Evolutionary conservation across 768 basidiomycete species (phyloP), one percentile per base, ranked within the genome.

Genomic region (Cystobasidium ongulense): DNA sequence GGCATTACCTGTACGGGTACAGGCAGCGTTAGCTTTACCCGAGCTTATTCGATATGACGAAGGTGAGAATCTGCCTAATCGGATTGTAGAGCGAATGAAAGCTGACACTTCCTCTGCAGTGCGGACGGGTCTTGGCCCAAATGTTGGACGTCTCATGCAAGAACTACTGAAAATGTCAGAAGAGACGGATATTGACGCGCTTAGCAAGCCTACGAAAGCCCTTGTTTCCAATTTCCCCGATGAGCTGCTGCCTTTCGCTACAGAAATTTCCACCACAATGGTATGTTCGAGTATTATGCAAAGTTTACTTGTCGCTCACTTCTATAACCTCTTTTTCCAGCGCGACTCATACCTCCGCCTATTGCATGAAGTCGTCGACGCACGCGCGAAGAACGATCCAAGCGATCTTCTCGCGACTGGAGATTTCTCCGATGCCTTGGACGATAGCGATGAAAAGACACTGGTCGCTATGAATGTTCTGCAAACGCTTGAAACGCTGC

Each of bases 141-240:
- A 88, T 78, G 88, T 92, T 46, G 90, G 88, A 62, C 90, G 92
- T 80, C 90, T 94, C 80, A 87, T 94, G 73, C 90, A 92, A 76
- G 72, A 76, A 38, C 64, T 93, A n/a, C 85, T 93, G 77, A 91
- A 90, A 80, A 84, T 95, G 53, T 87, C 90, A n/a, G 90, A 92
- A 79, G 90, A 93, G 81, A 91, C 90, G 54, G 92, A 94, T 80
- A 82, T 95, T 53, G 91, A 94, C 79, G 85, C 90, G 61, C 84
- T 93, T 70, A 91, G 90, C 78, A 84, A 83, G 75, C 86, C 88
- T 78, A 91, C 92, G 88, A 89, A 91, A 78, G 86, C 87, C 29
- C 88, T 94, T 86, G 92, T 93, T 18, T 87, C 91, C 76, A 86
- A 86, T 50, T 95, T 90, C 86, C 88, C 90, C 78, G 86, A 86